Evolutionary conservation across 305 asterid genomes (phyloP).

Genomic region (Fraxinus baroniana): DNA sequence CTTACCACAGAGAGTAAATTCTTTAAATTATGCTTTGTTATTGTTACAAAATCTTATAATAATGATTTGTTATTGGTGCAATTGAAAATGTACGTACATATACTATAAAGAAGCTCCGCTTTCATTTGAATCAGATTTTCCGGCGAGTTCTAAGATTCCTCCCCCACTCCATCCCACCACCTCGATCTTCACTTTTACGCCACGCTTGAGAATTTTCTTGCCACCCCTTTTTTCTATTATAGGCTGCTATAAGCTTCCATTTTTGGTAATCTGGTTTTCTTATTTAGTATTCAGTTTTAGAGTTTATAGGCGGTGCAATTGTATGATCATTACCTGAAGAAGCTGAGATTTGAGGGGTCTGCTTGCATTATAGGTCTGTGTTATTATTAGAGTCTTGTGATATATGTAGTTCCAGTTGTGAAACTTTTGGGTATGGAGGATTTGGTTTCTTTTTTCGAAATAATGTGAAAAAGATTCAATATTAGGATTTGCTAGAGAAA

Average conservation of each 20-base stretch:
- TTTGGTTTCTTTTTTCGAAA: slow-evolving; percentile 14
- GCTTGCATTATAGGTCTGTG: slow-evolving; percentile 19
- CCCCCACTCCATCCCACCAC: slow-evolving; percentile 36
- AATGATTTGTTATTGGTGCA: background rate
- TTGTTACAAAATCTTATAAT: background rate
- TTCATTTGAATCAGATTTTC: slow-evolving; percentile 48
- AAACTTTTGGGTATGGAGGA: slow-evolving; percentile 6
- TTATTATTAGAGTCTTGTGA: background rate
- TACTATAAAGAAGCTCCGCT: slow-evolving; percentile 40
- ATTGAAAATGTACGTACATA: background rate
- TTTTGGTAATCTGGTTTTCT: slow-evolving; percentile 30
- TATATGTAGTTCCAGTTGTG: background rate
- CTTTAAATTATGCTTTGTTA: background rate
- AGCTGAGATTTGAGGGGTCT: slow-evolving; percentile 31
- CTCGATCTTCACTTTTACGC: slow-evolving; percentile 51
- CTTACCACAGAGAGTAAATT: background rate
- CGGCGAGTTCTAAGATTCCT: slow-evolving; percentile 66
- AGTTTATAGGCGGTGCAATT: slow-evolving; percentile 18
- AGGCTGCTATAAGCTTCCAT: slow-evolving; percentile 31
- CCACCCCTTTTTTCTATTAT: slow-evolving; percentile 27
- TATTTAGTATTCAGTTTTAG: slow-evolving; percentile 11
- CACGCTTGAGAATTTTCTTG: slow-evolving; percentile 21
- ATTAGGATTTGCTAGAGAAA: slow-evolving; percentile 15
- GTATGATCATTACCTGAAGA: slow-evolving; percentile 16
- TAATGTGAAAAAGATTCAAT: slow-evolving; percentile 18